These are phyloP conservation scores for Eucalyptus coolabah DNA, from an alignment of 345 rosid species.

Conservation along the genomic window DNA sequence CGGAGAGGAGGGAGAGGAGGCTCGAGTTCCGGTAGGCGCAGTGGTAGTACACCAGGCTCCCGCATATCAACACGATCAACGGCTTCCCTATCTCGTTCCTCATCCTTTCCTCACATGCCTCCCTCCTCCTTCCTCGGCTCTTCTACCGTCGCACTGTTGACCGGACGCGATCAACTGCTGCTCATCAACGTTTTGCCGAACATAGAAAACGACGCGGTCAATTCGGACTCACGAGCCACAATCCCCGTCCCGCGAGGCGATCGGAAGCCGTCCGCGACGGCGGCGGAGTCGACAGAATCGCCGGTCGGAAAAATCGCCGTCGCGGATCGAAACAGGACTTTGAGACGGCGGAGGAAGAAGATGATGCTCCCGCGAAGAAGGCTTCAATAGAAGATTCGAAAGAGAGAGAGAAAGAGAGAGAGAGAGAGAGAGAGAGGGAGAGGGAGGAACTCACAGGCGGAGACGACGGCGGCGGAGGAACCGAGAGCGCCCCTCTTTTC, in stretches of 20 bases:
- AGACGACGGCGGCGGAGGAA: background rate
- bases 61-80: constrained; percentile 46
- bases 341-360: background rate
- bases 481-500: background rate
- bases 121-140: background rate
- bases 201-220: background rate
- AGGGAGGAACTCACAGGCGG: background rate
- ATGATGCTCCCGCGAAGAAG: background rate
- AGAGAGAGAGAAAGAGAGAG: background rate
- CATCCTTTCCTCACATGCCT: background rate
- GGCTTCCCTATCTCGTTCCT: constrained; percentile 49
- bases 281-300: background rate
- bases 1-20: constrained; percentile 70
- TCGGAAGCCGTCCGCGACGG: background rate
- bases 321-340: background rate
- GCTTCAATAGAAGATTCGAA: background rate
- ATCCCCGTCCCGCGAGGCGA: background rate
- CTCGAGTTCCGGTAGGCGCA: constrained; percentile 76
- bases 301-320: background rate
- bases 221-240: background rate
- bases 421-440: background rate
- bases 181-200: background rate
- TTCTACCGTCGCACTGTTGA: background rate
- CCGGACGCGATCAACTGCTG: background rate
- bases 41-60: constrained; percentile 71